Percentiles rank a stretch among this genome's conserved stretches.
Evolutionary conservation across 768 basidiomycete species (phyloP).

Genomic region (Paxillus involutus): DNA sequence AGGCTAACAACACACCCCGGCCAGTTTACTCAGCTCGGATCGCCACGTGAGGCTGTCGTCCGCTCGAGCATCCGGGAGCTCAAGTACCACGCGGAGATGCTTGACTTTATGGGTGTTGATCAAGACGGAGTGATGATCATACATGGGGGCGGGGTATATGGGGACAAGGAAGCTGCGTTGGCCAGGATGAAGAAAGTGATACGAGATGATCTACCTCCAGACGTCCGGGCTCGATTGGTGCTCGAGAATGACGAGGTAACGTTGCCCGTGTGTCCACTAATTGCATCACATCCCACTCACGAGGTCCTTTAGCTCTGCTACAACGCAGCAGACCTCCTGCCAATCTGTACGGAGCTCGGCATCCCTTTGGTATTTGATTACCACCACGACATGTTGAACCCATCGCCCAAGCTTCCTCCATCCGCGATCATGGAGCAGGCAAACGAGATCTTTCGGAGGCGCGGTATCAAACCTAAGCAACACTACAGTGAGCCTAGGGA

Average conservation of each 20-base stretch:
- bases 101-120: slow-evolving; percentile 80
- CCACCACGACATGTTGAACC: slow-evolving; percentile 77
- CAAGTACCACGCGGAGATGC: slow-evolving; percentile 84
- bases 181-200: slow-evolving; percentile 74
- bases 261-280: not conserved
- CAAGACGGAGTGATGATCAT: slow-evolving; percentile 88
- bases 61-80: slow-evolving; percentile 78
- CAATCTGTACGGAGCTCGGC: slow-evolving; percentile 79
- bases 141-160: slow-evolving; percentile 84
- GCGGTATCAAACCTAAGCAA: slow-evolving; percentile 87
- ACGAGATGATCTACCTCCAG: slow-evolving; percentile 50
- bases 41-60: slow-evolving; percentile 73
- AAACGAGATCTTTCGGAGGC: slow-evolving; percentile 68
- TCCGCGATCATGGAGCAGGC: slow-evolving; percentile 71
- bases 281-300: not conserved
- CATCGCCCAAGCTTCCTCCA: slow-evolving; percentile 55
- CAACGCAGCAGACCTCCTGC: slow-evolving; percentile 85
- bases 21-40: slow-evolving; percentile 82
- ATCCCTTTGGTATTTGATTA: slow-evolving; percentile 77
- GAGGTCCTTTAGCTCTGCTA: slow-evolving; percentile 62
- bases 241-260: slow-evolving; percentile 92
- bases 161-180: slow-evolving; percentile 72
- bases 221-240: slow-evolving; percentile 72
- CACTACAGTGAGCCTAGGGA: slow-evolving; percentile 90
- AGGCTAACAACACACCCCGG: slow-evolving; percentile 88